Conservation (phyloP, 2,329 filamentous ascomycete species). For the Corniculantispora saksenae region DNA sequence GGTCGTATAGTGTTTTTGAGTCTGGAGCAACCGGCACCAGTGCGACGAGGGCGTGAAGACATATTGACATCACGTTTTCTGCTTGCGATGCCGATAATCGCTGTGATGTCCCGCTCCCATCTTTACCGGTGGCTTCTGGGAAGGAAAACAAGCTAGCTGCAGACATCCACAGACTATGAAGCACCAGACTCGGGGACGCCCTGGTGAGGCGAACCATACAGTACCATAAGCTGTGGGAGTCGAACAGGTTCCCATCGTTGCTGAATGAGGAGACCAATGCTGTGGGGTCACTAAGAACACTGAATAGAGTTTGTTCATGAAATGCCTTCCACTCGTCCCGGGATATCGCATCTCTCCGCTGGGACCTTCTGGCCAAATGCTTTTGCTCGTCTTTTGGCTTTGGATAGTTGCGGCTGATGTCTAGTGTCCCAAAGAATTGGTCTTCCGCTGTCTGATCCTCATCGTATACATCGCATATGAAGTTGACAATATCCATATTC, state of each 20-base stretch:
- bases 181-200: constrained; percentile 57
- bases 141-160: constrained; percentile 59
- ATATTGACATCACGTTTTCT: constrained; percentile 58
- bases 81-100: constrained; percentile 44
- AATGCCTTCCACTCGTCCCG: constrained; percentile 59
- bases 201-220: constrained; percentile 62
- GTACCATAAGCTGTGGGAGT: constrained; percentile 65
- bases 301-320: constrained; percentile 65
- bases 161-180: constrained; percentile 66
- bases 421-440: constrained; percentile 44
- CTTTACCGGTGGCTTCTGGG: constrained; percentile 37
- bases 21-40: constrained; percentile 54
- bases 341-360: constrained; percentile 15
- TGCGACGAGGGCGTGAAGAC: constrained; percentile 63
- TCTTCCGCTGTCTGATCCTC: constrained; percentile 56
- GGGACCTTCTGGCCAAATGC: not conserved
- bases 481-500: constrained; percentile 57
- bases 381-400: constrained; percentile 16
- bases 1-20: constrained; percentile 53
- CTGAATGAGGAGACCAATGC: constrained; percentile 60
- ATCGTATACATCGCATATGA: constrained; percentile 61
- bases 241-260: constrained; percentile 51
- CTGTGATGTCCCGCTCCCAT: not conserved
- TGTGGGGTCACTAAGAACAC: constrained; percentile 59
- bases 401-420: constrained; percentile 22